Evolutionary conservation across 345 rosid genomes (phyloP), one percentile per base, ranked within the genome.

Genomic region (Boechera retrofracta): DNA sequence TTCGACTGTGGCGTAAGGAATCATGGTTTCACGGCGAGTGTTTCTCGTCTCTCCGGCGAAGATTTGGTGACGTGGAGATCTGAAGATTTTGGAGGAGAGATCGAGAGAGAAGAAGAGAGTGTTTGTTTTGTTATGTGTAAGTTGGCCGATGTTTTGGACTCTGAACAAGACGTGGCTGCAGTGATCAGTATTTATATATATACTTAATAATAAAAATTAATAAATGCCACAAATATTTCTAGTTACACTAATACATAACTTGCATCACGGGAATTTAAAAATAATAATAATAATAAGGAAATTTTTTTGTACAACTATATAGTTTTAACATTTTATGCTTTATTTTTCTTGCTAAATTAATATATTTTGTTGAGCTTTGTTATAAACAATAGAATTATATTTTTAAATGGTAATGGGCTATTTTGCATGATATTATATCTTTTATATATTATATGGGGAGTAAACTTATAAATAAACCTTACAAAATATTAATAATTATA

Each of bases 1-100:
- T 4, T 80, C 83, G 64, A 88, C 35, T 38, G 92, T 83, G 38
- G 69, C 56, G 85, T 84, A 94, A 2, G 98, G 92, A 56, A 94
- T 84, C 98, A 94, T 94, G 78, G 33, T 70, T 45, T 64, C 0
- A 41, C 33, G 49, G 49, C 0, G 48, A 62, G 18, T 1, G 45
- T 54, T 9, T 21, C 7, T 29, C 41, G 65, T 33, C n/a, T 33
- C 18, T 69, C 69, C 41, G 79, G 73, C 4, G 77, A 73, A 5
- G 49, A 11, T 15, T n/a, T 60, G 69, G 6, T 57, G 68, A 35
- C 55, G 77, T 41, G 18, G 79, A 38, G 63, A 26, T 73, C 64
- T 44, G 68, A 4, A 4, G 75, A 41, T 42, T 44, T 63, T 13
- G 6, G 18, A 41, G 47, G 48, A 38, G 21, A 58, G 75, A 29